phyloP scores from a whole-genome alignment of 129 eudicot species.

The Lonicera japonica region DNA sequence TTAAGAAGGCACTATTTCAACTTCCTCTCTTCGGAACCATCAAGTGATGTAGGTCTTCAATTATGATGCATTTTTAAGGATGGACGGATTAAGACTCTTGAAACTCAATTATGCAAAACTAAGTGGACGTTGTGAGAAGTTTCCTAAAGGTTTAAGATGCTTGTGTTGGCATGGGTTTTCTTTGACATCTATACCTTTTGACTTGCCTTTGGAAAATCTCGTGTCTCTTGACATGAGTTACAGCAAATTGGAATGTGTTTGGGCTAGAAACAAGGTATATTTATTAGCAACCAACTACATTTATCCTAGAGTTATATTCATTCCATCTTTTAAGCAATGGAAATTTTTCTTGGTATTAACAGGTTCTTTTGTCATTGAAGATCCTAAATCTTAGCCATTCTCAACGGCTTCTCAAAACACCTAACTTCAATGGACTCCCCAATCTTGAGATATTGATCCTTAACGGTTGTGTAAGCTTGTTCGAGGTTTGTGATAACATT shows the following conservation, averaged over 20 bases:
- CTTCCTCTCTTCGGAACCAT: slow-evolving; percentile 1
- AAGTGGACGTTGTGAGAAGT: slow-evolving; percentile 7
- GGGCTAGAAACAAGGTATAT: slow-evolving; percentile 33
- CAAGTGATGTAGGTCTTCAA: background rate
- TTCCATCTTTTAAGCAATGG: background rate
- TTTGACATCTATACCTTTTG: slow-evolving; percentile 19
- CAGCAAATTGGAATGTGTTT: slow-evolving; percentile 34
- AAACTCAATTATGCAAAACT: slow-evolving; percentile 20
- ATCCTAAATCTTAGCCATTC: slow-evolving; percentile 32
- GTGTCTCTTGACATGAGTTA: slow-evolving; percentile 32
- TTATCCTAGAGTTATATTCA: background rate
- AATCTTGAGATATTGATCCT: slow-evolving; percentile 19
- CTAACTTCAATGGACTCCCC: slow-evolving; percentile 13
- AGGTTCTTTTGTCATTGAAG: slow-evolving; percentile 23
- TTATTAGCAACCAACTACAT: too few species aligned
- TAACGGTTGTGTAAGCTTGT: slow-evolving; percentile 6
- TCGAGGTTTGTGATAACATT: slow-evolving; percentile 22
- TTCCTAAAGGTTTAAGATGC: slow-evolving; percentile 27
- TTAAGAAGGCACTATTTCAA: background rate
- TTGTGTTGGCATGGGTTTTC: slow-evolving; percentile 40
- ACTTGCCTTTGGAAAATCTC: slow-evolving; percentile 26
- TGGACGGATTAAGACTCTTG: slow-evolving; percentile 22
- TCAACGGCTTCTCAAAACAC: background rate
- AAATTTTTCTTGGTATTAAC: slow-evolving; percentile 7
- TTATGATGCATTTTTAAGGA: slow-evolving; percentile 16